Percentiles rank a stretch among this genome's conserved stretches.
phyloP scores from a whole-genome alignment of 805 yeast genomes.

The Metschnikowia aberdeeniae region DNA sequence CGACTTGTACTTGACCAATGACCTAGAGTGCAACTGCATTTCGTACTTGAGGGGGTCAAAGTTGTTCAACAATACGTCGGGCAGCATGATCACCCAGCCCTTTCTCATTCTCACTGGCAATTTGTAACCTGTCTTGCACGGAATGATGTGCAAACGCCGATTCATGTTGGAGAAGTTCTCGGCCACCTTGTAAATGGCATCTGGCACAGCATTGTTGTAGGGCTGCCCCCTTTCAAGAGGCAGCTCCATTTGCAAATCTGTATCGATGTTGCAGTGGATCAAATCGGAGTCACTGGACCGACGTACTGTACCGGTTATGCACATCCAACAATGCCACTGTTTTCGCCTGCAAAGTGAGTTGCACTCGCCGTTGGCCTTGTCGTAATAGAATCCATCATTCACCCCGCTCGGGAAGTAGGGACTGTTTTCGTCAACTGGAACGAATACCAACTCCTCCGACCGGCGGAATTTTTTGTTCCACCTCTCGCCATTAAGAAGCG shows the following conservation, averaged over 20 bases:
- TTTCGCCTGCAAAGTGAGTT: constrained; percentile 54
- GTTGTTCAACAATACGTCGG: constrained; percentile 74
- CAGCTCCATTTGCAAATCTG: constrained; percentile 73
- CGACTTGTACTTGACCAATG: constrained; percentile 24
- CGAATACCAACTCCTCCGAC: constrained; percentile 83
- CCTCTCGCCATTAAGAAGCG: constrained; percentile 44
- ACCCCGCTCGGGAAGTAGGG: constrained; percentile 58
- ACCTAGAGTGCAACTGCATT: constrained; percentile 29
- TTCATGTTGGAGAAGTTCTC: constrained; percentile 86
- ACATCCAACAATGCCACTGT: constrained; percentile 98
- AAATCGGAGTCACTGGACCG: constrained; percentile 78
- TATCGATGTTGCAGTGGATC: constrained; percentile 89
- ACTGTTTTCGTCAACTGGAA: constrained; percentile 63
- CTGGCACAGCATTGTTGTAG: constrained; percentile 46
- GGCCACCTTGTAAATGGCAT: constrained; percentile 71
- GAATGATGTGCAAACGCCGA: constrained; percentile 80
- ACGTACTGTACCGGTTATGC: constrained; percentile 90
- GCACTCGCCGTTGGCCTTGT: constrained; percentile 14
- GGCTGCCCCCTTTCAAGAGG: constrained; percentile 3
- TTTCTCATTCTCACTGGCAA: constrained; percentile 63
- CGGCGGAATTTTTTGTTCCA: constrained; percentile 71
- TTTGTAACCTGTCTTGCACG: constrained; percentile 62
- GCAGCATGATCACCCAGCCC: constrained; percentile 91
- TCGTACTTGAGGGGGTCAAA: constrained; percentile 41
- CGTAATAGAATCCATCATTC: constrained; percentile 23